Percentiles rank a stretch among this genome's conserved stretches.
Evolutionary conservation across 495 filamentous ascomycete genomes (phyloP).

Genomic region (Terfezia boudieri): DNA sequence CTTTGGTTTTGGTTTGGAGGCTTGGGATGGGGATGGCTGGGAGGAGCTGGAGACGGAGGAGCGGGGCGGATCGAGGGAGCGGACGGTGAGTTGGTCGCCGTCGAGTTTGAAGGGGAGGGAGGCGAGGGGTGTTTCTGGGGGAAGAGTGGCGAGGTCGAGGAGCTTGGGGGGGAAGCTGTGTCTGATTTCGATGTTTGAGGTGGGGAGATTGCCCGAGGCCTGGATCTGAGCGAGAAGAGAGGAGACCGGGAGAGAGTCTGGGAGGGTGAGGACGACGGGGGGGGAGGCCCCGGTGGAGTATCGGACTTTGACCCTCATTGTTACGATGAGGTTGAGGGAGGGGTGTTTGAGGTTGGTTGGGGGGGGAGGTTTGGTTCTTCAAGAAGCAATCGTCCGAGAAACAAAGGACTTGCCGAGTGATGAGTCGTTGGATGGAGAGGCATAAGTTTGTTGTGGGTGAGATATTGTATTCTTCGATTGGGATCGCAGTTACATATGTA

Average conservation of each 20-base stretch:
- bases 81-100: conserved; percentile 60
- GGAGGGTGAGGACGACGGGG: conserved; percentile 13
- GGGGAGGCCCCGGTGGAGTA: conserved; percentile 4
- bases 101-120: conserved; percentile 46
- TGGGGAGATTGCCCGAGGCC: neutral
- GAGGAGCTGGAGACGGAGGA: conserved; percentile 1
- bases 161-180: conserved; percentile 65
- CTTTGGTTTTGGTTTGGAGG: conserved; percentile 20
- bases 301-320: conserved; percentile 17
- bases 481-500: too few relatives aligned
- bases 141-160: conserved; percentile 34
- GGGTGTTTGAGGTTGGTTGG: too few relatives aligned
- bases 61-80: neutral
- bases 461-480: too few relatives aligned
- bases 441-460: too few relatives aligned
- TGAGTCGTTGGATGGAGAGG: too few relatives aligned
- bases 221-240: conserved; percentile 12
- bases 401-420: too few relatives aligned
- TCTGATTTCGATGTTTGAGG: conserved; percentile 44
- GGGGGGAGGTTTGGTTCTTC: too few relatives aligned
- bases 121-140: conserved; percentile 25
- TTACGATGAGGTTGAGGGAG: neutral
- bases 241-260: conserved; percentile 9
- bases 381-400: too few relatives aligned
- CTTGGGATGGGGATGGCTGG: conserved; percentile 5